Percentiles rank a stretch among this genome's conserved stretches.
Evolutionary conservation across 176 grass and related monocot genomes (phyloP).

Genomic region (Pontederia paniculata): DNA sequence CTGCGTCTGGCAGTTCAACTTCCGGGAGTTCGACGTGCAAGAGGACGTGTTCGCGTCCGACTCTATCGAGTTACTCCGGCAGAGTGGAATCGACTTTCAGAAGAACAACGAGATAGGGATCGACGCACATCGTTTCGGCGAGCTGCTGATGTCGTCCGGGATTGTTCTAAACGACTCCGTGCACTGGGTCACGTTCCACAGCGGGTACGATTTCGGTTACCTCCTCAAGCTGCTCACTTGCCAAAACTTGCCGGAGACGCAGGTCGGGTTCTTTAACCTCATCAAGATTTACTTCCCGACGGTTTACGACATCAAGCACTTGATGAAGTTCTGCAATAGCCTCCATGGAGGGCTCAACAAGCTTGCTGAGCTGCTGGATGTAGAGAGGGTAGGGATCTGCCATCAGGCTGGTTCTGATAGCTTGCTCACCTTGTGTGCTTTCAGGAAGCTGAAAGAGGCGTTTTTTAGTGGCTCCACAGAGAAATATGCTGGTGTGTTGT

Average conservation of each 20-base stretch:
- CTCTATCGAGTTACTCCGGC: slow-evolving; percentile 85
- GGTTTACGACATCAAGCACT: slow-evolving; percentile 89
- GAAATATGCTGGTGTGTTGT: slow-evolving; percentile 93
- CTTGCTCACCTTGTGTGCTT: slow-evolving; percentile 66
- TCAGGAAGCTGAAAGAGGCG: slow-evolving; percentile 73
- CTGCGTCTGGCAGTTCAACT: slow-evolving; percentile 95
- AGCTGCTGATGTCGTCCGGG: slow-evolving; percentile 92
- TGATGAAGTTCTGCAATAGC: slow-evolving; percentile 99
- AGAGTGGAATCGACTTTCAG: slow-evolving; percentile 84
- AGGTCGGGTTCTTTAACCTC: slow-evolving; percentile 58
- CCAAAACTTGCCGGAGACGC: slow-evolving; percentile 65
- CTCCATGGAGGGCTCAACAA: slow-evolving; percentile 93
- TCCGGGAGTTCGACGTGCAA: slow-evolving; percentile 79
- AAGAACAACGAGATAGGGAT: slow-evolving; percentile 61
- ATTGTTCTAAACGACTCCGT: slow-evolving; percentile 85
- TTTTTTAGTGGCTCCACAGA: slow-evolving; percentile 74
- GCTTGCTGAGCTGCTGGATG: slow-evolving; percentile 76
- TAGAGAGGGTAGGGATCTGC: slow-evolving; percentile 86
- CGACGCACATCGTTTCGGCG: slow-evolving; percentile 49
- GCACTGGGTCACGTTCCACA: slow-evolving; percentile 90
- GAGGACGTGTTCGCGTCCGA: slow-evolving; percentile 66
- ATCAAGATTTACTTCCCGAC: slow-evolving; percentile 92
- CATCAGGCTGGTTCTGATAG: slow-evolving; percentile 95
- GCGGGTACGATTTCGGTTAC: slow-evolving; percentile 84
- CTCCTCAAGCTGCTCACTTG: slow-evolving; percentile 87